phyloP scores from a whole-genome alignment of 495 filamentous ascomycete species.

The Penicillium cosmopolitanum region DNA sequence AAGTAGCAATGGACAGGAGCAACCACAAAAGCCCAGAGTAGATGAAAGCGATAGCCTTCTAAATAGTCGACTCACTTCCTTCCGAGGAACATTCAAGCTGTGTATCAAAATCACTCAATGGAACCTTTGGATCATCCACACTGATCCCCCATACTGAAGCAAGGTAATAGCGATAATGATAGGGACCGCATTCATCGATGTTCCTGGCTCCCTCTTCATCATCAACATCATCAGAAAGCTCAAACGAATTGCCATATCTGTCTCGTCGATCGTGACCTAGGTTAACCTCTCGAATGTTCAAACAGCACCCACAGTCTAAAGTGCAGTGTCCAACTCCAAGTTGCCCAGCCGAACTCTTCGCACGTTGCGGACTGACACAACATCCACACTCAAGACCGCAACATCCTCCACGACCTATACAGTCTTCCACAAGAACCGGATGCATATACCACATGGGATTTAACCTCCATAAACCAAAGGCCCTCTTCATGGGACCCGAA shows the following conservation, averaged over 20 bases:
- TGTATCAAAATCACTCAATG: not conserved
- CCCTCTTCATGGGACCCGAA: not conserved
- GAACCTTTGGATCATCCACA: not conserved
- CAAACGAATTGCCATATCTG: not conserved
- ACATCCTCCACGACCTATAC: not conserved
- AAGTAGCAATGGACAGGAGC: too few species aligned
- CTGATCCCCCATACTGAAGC: slow-evolving; percentile 9
- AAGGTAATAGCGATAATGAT: slow-evolving; percentile 3
- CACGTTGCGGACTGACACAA: not conserved
- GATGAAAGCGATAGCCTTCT: not conserved
- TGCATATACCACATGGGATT: slow-evolving; percentile 2
- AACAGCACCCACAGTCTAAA: slow-evolving; percentile 2
- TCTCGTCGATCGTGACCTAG: not conserved
- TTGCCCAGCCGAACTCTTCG: not conserved
- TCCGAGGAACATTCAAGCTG: not conserved
- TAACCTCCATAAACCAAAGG: not conserved
- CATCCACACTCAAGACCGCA: slow-evolving; percentile 1
- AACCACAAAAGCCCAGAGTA: too few species aligned
- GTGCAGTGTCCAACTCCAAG: slow-evolving; percentile 6
- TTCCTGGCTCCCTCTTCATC: not conserved
- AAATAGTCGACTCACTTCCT: not conserved
- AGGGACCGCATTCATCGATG: not conserved
- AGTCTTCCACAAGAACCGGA: not conserved
- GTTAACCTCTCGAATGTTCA: not conserved
- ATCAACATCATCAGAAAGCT: slow-evolving; percentile 4